These are phyloP conservation scores for Entomophthora muscae DNA, from an alignment of 371 early-diverging fungal species.

Conservation along the genomic window DNA sequence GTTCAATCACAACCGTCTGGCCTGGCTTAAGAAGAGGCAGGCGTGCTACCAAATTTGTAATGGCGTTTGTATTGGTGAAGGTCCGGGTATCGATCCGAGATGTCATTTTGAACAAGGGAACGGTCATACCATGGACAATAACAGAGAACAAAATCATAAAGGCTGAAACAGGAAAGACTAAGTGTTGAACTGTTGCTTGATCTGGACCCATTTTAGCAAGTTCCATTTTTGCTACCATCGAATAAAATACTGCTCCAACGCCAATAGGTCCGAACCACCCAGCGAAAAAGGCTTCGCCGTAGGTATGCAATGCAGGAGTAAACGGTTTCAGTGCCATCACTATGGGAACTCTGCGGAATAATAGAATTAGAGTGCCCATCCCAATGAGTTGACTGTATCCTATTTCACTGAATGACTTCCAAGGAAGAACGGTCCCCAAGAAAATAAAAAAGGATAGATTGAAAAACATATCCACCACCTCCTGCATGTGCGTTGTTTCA, in stretches of 20 bases:
- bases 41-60: conserved; percentile 15
- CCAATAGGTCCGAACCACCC: too few species aligned
- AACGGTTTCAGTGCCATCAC: conserved; percentile 39
- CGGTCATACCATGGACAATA: conserved; percentile 61
- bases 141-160: conserved; percentile 60
- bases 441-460: conserved; percentile 82
- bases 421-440: conserved; percentile 79
- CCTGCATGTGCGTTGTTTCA: conserved; percentile 73
- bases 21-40: conserved; percentile 19
- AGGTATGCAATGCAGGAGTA: conserved; percentile 53
- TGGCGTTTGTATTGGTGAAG: conserved; percentile 16
- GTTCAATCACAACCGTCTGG: conserved; percentile 14
- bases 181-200: conserved; percentile 12
- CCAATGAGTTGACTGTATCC: conserved; percentile 24
- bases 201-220: not conserved
- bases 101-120: conserved; percentile 46
- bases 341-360: conserved; percentile 68
- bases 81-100: conserved; percentile 21
- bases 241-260: too few species aligned
- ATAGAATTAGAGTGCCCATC: conserved; percentile 44
- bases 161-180: conserved; percentile 42
- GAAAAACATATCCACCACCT: conserved; percentile 77
- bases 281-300: conserved; percentile 69
- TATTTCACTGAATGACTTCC: conserved; percentile 45
- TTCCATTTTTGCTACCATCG: conserved; percentile 34